A percentile compares a stretch with the other conserved stretches of the same genome.
Conservation (phyloP, 257 asterid species). For the Asclepias syriaca region DNA sequence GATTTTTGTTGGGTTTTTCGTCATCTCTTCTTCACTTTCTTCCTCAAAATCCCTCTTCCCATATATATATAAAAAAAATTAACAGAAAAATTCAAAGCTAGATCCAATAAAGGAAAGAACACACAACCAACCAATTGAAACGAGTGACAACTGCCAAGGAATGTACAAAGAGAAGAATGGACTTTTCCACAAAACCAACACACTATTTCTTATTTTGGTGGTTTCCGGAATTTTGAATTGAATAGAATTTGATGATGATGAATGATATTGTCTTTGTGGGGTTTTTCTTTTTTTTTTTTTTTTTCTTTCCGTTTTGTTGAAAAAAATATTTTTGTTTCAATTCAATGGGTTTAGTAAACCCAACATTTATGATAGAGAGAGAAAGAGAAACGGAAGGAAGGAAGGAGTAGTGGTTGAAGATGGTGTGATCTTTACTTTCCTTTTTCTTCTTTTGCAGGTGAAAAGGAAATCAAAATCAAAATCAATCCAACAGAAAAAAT, state of each 20-base stretch:
- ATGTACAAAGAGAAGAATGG: neutral
- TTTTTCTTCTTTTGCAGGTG: no score
- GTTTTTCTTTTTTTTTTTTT: neutral
- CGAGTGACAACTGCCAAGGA: neutral
- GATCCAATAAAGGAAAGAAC: neutral
- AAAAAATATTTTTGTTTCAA: neutral
- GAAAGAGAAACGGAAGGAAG: neutral
- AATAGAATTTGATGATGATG: neutral
- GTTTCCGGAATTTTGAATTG: neutral
- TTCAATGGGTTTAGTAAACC: neutral
- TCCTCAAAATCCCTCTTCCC: neutral
- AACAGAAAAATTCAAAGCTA: no score
- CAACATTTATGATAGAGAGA: neutral
- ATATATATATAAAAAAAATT: neutral
- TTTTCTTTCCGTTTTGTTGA: neutral
- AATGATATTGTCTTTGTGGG: neutral
- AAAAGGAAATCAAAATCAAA: no score
- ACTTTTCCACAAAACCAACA: neutral
- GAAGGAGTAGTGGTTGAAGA: neutral
- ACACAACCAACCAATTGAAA: neutral
- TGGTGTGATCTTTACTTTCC: neutral
- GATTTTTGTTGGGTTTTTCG: slow-evolving; percentile 11
- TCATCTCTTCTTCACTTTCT: slow-evolving; percentile 1
- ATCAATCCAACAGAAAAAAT: no score
- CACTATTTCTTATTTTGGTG: neutral